A percentile compares a stretch with the other conserved stretches of the same genome.
Conservation (phyloP, 805 yeast genomes). For the Kuraishia cidri region DNA sequence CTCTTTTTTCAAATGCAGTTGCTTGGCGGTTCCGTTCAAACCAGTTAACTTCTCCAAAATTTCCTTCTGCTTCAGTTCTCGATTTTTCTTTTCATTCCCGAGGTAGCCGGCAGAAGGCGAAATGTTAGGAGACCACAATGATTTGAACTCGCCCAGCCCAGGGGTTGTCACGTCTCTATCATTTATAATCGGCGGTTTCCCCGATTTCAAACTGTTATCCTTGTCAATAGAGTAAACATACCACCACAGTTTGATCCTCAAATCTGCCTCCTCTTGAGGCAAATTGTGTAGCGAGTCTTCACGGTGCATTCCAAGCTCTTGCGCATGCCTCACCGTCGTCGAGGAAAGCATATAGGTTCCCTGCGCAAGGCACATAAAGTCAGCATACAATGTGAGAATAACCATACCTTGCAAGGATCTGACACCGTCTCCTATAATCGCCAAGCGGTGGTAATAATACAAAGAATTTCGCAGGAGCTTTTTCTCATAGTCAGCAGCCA, state of each 20-base stretch:
- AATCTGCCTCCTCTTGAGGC: slow-evolving; percentile 22
- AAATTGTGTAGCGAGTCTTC: slow-evolving; percentile 31
- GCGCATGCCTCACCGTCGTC: slow-evolving; percentile 43
- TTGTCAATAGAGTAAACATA: slow-evolving; percentile 36
- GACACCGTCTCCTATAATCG: slow-evolving; percentile 41
- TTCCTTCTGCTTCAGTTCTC: slow-evolving; percentile 5
- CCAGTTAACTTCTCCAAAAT: slow-evolving; percentile 6
- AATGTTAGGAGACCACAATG: slow-evolving; percentile 1
- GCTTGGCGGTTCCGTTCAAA: not conserved
- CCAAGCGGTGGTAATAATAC: slow-evolving; percentile 42
- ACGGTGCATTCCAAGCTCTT: slow-evolving; percentile 49
- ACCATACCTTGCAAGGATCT: slow-evolving; percentile 43
- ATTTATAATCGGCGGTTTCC: slow-evolving; percentile 38
- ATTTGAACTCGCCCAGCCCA: not conserved
- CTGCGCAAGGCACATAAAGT: slow-evolving; percentile 22
- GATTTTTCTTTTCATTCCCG: not conserved
- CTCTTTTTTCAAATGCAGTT: not conserved
- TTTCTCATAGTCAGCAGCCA: slow-evolving; percentile 17
- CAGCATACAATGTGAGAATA: slow-evolving; percentile 31
- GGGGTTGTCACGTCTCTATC: slow-evolving; percentile 28
- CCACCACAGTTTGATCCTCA: slow-evolving; percentile 39
- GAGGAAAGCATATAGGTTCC: slow-evolving; percentile 30
- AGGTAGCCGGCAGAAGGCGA: not conserved
- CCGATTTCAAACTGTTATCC: slow-evolving; percentile 32
- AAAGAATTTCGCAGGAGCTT: slow-evolving; percentile 28